phyloP scores from a whole-genome alignment of 192 early-diverging fungal species.

The Backusella parvicylindrica region DNA sequence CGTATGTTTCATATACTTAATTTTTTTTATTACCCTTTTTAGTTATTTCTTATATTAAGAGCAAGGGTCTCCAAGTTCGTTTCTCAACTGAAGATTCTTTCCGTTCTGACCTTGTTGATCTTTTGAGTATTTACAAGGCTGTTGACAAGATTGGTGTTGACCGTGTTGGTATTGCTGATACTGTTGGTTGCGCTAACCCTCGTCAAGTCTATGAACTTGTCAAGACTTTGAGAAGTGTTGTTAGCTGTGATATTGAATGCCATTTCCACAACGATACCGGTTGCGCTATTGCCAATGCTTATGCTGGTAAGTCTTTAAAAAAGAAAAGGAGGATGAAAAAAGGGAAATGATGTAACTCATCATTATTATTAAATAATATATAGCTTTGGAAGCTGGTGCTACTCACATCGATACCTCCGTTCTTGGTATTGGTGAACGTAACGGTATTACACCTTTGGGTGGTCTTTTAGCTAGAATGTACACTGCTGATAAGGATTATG shows the following conservation, averaged over 20 bases:
- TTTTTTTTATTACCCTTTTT: not conserved
- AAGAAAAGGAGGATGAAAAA: not conserved
- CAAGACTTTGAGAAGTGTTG: constrained; percentile 89
- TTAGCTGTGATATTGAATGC: constrained; percentile 98
- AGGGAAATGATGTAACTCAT: not conserved
- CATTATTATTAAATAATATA: constrained; percentile 10
- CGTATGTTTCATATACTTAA: not conserved
- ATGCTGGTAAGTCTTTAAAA: constrained; percentile 56
- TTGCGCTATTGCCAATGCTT: constrained; percentile 97
- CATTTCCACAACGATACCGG: constrained; percentile 99
- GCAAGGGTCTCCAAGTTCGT: constrained; percentile 93
- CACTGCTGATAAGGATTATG: constrained; percentile 86
- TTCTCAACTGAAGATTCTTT: constrained; percentile 99
- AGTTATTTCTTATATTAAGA: constrained; percentile 94
- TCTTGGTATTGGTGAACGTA: constrained; percentile 97
- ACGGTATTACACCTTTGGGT: constrained; percentile 96
- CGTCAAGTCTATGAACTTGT: constrained; percentile 98
- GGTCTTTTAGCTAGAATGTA: constrained; percentile 96
- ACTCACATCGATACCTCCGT: constrained; percentile 99
- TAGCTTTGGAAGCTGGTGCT: constrained; percentile 92
- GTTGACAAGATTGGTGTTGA: constrained; percentile 98
- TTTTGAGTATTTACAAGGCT: constrained; percentile 92
- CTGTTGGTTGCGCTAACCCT: constrained; percentile 97
- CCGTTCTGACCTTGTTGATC: constrained; percentile 94
- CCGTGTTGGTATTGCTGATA: constrained; percentile 98